Evolutionary conservation across 2,329 filamentous ascomycete species (phyloP), one percentile per base, ranked within the genome.

Genomic region (Colletotrichum kahawae): DNA sequence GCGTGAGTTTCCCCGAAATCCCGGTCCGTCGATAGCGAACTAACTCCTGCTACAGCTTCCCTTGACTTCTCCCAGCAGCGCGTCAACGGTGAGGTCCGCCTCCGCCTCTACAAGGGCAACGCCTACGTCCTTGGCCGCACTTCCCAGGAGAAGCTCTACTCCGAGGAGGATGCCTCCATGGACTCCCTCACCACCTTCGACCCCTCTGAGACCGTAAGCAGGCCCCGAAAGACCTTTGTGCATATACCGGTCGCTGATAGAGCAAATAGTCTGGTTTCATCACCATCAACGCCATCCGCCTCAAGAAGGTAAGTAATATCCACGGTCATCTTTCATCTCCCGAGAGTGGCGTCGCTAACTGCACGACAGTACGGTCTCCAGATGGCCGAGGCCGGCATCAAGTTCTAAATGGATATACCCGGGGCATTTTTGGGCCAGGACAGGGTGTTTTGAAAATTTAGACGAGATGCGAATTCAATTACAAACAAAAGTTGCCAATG

Each of bases 241-340:
- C 16, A 8, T 7, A 7, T 12, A 3, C 5, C 6, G 8, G 6
- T 48, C 6, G 21, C 29, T 67, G 6, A 67, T 4, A 14, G 1
- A 2, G 13, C 24, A 33, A 8, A 14, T 8, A 74, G 54, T 64
- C 81, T 14, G 88, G 88, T 31, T 92, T 93, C 81, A 92, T 96
- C 81, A 89, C 88, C 68, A 92, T 95, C 79, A 89, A 96, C 81
- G 91, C 91, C 77, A 93, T 94, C 78, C 88, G 91, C 59, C 85
- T 93, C 65, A 86, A 92, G 85, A 93, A 85, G 79, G 72, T 68
- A 75, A n/a, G 72, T 38, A 2, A 36, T 1, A 33, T 12, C 1
- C 12, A 13, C 3, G 6, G 9, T n/a, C 5, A 4, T 5, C 2
- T 13, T 24, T 1, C 3, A 9, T 9, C 5, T 8, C 16, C 12